Evolutionary conservation across 2,329 filamentous ascomycete species (phyloP), one percentile per base, ranked within the genome.

Genomic region (Diaporthe sp.): DNA sequence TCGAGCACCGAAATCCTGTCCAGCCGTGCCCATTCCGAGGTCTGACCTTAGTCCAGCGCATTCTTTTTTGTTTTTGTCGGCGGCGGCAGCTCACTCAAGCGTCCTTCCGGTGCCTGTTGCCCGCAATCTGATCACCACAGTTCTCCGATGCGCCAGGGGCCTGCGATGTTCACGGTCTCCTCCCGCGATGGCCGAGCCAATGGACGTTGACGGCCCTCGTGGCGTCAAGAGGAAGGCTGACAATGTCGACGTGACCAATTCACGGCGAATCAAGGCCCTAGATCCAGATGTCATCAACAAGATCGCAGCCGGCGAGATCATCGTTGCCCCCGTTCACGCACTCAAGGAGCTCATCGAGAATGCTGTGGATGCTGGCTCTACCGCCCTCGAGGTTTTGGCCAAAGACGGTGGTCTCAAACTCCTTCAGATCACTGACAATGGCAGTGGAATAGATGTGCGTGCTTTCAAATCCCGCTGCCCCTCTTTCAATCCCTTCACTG

Each of bases 331-430:
- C 0, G 95, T 98, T 39, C 95, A 99, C 84, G 97, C 97, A 4
- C 85, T 99, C 74, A 99, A 99, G 84, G 97, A 99, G 83, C 87
- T 99, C 68, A 95, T 99, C 17, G 97, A 99, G 83, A 99, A 99
- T 80, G 94, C 97, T 5, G 95, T 99, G 22, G 97, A 99, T 85
- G 97, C 97, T n/a, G 96, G 97, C 7, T 94, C 97, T 4, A 98
- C 97, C 0, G 92, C 93, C 2, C 87, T 99, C 61, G 97, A 99
- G 82, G 93, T 99, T 25, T 83, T 98, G 5, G 94, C 98, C 80
- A 98, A 98, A 84, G 97, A 99, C 62, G 97, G 97, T 13, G 97
- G 97, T 0, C 88, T 99, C 77, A 99, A 98, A 84, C 87, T 98
- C 55, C 89, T 99, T 22, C 97, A 99, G 81, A 98, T 99, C 79